A percentile compares a stretch with the other conserved stretches of the same genome.
phyloP scores from a whole-genome alignment of 2,329 filamentous ascomycete species.

The Clarireedia monteithiana region DNA sequence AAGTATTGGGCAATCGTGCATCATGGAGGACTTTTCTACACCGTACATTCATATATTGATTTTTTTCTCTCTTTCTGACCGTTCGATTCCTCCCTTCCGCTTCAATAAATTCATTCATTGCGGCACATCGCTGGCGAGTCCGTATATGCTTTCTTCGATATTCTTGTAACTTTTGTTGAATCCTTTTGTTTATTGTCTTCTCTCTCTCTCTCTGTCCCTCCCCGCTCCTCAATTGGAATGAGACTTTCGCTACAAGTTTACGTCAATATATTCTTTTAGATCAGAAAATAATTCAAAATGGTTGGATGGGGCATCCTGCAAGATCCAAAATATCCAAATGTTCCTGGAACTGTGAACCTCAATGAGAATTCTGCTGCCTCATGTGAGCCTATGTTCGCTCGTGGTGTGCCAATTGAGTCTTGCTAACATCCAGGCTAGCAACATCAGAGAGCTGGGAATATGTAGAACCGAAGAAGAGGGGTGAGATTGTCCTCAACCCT shows the following conservation, averaged over 20 bases:
- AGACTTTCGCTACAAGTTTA: neutral
- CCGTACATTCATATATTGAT: neutral
- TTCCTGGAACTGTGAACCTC: conserved; percentile 24
- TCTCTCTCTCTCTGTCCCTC: neutral
- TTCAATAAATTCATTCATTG: conserved; percentile 8
- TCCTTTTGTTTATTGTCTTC: conserved; percentile 10
- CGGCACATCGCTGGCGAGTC: conserved; percentile 21
- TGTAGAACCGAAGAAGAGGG: conserved; percentile 31
- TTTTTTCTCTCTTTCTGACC: neutral
- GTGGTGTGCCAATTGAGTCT: neutral
- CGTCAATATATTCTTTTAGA: neutral
- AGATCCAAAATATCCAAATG: conserved; percentile 23
- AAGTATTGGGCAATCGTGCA: conserved; percentile 5
- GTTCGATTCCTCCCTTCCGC: conserved; percentile 7
- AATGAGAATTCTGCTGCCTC: conserved; percentile 17
- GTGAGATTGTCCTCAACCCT: conserved; percentile 44
- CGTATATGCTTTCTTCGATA: conserved; percentile 13
- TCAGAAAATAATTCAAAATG: conserved; percentile 10
- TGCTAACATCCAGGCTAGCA: conserved; percentile 9
- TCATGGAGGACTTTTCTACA: neutral
- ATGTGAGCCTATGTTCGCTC: conserved; percentile 5
- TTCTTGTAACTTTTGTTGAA: conserved; percentile 7
- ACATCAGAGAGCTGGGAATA: conserved; percentile 20
- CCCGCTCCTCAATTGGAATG: neutral
- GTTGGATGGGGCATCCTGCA: conserved; percentile 25